Evolutionary conservation across 495 filamentous ascomycete species (phyloP).

Genomic region (Penicillium atrosanguineum): DNA sequence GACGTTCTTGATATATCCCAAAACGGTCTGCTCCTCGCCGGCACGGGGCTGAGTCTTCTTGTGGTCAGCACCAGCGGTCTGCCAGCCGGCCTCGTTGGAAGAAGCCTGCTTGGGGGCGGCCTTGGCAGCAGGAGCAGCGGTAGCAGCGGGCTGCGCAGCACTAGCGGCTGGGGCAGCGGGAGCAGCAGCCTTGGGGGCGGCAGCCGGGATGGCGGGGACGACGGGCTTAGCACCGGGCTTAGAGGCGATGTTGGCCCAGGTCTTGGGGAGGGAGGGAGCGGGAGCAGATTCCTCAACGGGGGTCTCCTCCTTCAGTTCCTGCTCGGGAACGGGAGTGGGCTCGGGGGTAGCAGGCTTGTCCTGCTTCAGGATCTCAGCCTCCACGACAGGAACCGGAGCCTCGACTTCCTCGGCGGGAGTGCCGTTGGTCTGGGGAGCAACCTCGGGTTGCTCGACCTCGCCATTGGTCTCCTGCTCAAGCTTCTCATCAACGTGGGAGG

Average conservation of each 20-base stretch:
- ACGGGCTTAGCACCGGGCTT: constrained; percentile 31
- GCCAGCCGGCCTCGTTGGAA: constrained; percentile 62
- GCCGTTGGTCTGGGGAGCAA: constrained; percentile 43
- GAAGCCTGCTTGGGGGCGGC: constrained; percentile 43
- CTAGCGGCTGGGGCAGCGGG: constrained; percentile 33
- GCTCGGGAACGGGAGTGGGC: constrained; percentile 39
- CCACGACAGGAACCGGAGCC: constrained; percentile 37
- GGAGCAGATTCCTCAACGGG: constrained; percentile 52
- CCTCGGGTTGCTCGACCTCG: constrained; percentile 26
- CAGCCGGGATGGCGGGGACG: constrained; percentile 36
- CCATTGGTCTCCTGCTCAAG: constrained; percentile 46
- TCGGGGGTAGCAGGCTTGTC: constrained; percentile 55
- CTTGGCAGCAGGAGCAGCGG: constrained; percentile 35
- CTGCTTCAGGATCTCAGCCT: constrained; percentile 46
- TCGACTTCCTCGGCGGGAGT: constrained; percentile 29
- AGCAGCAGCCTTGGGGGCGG: constrained; percentile 40
- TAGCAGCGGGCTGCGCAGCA: constrained; percentile 31
- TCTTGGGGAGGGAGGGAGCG: constrained; percentile 63
- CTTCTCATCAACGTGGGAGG: constrained; percentile 58
- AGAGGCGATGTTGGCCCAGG: constrained; percentile 82
- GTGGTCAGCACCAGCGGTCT: constrained; percentile 73
- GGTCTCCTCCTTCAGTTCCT: constrained; percentile 44
- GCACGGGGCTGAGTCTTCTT: constrained; percentile 74
- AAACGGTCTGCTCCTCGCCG: constrained; percentile 62
- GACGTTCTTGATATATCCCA: constrained; percentile 92